Evolutionary conservation across 768 basidiomycete species (phyloP), one percentile per base, ranked within the genome.

Genomic region (Pleurotus djamor): DNA sequence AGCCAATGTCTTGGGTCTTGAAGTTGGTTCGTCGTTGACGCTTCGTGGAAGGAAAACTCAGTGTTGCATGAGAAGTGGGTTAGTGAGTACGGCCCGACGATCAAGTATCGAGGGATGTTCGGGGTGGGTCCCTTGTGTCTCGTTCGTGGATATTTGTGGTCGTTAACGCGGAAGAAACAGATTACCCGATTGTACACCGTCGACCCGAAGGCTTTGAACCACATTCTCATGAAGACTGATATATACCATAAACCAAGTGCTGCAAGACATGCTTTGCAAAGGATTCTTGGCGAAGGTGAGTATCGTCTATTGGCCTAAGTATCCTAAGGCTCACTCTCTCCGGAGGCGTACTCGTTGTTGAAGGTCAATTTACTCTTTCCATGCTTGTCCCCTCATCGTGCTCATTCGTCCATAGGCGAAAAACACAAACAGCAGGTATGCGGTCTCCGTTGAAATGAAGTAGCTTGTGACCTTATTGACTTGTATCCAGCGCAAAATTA

Each of bases 191-290:
- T 84, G 21, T 69, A 77, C 65, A 83, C 83, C 0, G 59, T 72
- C 41, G 85, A 87, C 60, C 70, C 79, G 0, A 72, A 74, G 2
- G 84, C 83, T 2, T 28, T 86, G 35, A 71, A 76, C 14, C 78
- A 85, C 61, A 74, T 87, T 59, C 70, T 87, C 8, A 68, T 69
- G 4, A 78, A 84, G 59, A 66, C 70, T 13, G 67, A 73, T 12
- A 68, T 71, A 37, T 83, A 79, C 43, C 75, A 76, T 47, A 85
- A 84, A 64, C 72, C 81, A 0, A 68, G 71, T 5, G 52, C 62
- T 0, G 41, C 63, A 6, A 67, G 74, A n/a, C 63, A 59, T 14
- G 61, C 34, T 28, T 64, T 81, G 7, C 54, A 60, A 0, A 63
- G 62, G 16, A 54, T 79, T 14, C 63, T 82, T 0, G 69, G 69